phyloP scores from a whole-genome alignment of 495 filamentous ascomycete genomes.

The Geopyxis carbonaria region DNA sequence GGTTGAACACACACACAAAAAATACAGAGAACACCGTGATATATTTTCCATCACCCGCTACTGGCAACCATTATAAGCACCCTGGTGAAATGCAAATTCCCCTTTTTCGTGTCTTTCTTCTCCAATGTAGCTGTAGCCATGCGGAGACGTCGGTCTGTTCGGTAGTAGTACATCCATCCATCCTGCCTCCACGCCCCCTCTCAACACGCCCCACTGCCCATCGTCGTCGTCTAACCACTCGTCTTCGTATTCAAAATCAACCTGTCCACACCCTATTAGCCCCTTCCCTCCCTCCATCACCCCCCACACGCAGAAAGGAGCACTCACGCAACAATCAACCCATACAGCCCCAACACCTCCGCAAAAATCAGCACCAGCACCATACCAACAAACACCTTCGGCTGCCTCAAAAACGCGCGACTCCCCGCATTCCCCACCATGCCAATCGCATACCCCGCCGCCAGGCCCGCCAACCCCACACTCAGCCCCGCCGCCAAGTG shows the following conservation, averaged over 20 bases:
- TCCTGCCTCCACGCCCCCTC: no score
- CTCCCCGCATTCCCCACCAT: constrained; percentile 89
- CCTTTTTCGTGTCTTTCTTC: no score
- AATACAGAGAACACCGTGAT: no score
- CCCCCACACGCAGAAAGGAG: not conserved
- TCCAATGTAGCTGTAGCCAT: no score
- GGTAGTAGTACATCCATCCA: no score
- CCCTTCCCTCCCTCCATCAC: not conserved
- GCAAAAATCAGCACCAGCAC: constrained; percentile 96
- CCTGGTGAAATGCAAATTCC: no score
- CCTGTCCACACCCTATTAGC: no score
- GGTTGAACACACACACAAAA: no score
- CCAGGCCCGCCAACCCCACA: constrained; percentile 78
- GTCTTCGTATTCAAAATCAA: constrained; percentile 25
- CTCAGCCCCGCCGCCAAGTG: constrained; percentile 82
- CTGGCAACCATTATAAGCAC: no score
- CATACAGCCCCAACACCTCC: constrained; percentile 92
- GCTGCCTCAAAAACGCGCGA: constrained; percentile 87
- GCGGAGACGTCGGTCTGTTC: no score
- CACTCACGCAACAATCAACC: constrained; percentile 40
- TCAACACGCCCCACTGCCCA: no score
- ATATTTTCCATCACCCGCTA: no score
- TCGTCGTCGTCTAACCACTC: constrained; percentile 11
- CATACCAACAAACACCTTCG: constrained; percentile 93
- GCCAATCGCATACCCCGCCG: constrained; percentile 95